phyloP scores from a whole-genome alignment of 495 filamentous ascomycete species.

The Penicillium ucsense region DNA sequence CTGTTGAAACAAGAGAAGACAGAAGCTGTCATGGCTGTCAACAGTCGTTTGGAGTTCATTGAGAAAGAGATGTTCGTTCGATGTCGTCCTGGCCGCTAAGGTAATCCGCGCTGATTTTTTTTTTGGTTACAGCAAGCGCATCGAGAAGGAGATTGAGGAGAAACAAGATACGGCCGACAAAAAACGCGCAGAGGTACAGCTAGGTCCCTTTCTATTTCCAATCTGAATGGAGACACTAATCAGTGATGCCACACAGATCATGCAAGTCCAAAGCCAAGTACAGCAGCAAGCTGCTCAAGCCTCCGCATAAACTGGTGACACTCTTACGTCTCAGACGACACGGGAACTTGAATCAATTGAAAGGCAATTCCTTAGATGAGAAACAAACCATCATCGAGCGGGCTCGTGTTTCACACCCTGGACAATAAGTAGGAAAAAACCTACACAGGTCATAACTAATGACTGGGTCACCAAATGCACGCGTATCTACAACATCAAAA shows the following conservation, averaged over 20 bases:
- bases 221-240: constrained; percentile 8
- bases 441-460: no score
- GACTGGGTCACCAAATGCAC: no score
- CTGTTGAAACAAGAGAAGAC: constrained; percentile 86
- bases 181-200: constrained; percentile 59
- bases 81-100: not conserved
- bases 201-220: not conserved
- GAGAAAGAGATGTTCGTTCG: constrained; percentile 76
- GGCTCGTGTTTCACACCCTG: no score
- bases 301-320: constrained; percentile 18
- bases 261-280: constrained; percentile 34
- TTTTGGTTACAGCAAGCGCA: constrained; percentile 50
- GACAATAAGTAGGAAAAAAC: no score
- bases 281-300: constrained; percentile 32
- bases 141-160: constrained; percentile 72
- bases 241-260: constrained; percentile 18
- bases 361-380: no score
- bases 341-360: no score
- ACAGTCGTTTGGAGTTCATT: constrained; percentile 85
- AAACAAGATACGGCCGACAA: constrained; percentile 73
- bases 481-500: no score
- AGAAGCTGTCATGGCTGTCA: constrained; percentile 83
- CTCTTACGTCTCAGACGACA: no score
- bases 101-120: constrained; percentile 4
- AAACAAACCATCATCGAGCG: no score